phyloP scores from a whole-genome alignment of 2,329 filamentous ascomycete genomes.

The Venturia nashicola region DNA sequence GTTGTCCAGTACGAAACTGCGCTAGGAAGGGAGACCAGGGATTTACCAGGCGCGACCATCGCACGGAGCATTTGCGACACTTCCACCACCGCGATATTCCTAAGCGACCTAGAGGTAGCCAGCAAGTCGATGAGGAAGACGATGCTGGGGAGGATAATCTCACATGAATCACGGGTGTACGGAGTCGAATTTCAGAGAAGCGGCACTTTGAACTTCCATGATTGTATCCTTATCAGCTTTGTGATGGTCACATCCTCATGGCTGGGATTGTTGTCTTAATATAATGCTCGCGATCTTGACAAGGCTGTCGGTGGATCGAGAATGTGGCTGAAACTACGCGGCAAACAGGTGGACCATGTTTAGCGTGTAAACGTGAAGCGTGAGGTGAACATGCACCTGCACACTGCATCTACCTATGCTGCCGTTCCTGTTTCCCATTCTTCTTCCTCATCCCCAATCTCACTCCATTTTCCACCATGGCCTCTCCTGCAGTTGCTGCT shows the following conservation, averaged over 20 bases:
- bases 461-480: conserved; percentile 16
- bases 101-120: conserved; percentile 16
- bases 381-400: no score
- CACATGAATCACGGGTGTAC: no score
- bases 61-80: conserved; percentile 44
- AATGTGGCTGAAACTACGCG: neutral
- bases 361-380: neutral
- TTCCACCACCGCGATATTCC: conserved; percentile 39
- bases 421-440: neutral
- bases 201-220: no score
- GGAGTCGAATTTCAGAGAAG: no score
- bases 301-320: neutral
- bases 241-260: no score
- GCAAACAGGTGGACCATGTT: neutral
- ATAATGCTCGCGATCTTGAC: neutral
- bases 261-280: no score
- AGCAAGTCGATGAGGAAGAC: neutral
- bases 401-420: neutral
- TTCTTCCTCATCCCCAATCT: neutral
- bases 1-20: conserved; percentile 7
- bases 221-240: neutral
- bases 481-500: conserved; percentile 23
- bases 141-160: neutral
- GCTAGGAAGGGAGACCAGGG: conserved; percentile 19
- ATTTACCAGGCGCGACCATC: conserved; percentile 45